These are phyloP conservation scores for Ogataea hybrid DNA, from an alignment of 1,139 yeast species.

Conservation along the genomic window DNA sequence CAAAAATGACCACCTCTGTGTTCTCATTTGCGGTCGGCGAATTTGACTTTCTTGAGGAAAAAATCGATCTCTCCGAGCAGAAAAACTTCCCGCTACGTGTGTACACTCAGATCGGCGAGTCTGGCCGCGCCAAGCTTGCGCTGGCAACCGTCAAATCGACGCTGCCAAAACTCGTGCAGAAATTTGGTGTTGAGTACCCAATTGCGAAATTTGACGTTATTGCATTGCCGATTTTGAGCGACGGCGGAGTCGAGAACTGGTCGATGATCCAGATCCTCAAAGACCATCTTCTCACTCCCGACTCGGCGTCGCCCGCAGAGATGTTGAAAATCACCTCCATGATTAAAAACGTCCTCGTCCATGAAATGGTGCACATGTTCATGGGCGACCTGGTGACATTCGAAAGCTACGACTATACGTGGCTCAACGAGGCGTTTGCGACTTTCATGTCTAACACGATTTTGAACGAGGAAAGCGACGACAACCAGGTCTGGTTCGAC, in stretches of 20 bases:
- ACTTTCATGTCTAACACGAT: constrained; percentile 44
- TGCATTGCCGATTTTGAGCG: constrained; percentile 65
- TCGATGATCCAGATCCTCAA: constrained; percentile 61
- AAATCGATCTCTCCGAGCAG: constrained; percentile 25
- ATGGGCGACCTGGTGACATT: constrained; percentile 65
- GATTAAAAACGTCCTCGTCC: constrained; percentile 57
- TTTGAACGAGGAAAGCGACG: constrained; percentile 26
- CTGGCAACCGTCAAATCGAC: constrained; percentile 44
- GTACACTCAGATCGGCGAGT: constrained; percentile 55
- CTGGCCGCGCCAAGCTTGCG: constrained; percentile 44
- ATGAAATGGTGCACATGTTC: constrained; percentile 78
- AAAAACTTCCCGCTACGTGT: constrained; percentile 45
- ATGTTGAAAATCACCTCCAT: constrained; percentile 28
- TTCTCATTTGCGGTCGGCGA: constrained; percentile 71
- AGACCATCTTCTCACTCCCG: constrained; percentile 45
- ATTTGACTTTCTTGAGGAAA: constrained; percentile 47
- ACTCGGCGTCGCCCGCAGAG: constrained; percentile 25
- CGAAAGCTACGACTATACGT: constrained; percentile 62
- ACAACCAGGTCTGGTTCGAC: constrained; percentile 31
- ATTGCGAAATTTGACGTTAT: constrained; percentile 62
- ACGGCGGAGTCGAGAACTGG: constrained; percentile 82
- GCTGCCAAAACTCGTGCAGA: constrained; percentile 43
- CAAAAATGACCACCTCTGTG: constrained; percentile 57
- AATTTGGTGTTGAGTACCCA: constrained; percentile 50
- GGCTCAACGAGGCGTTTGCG: constrained; percentile 78